Evolutionary conservation across 768 basidiomycete species (phyloP), one percentile per base, ranked within the genome.

Genomic region (Phaffia tasmanica): DNA sequence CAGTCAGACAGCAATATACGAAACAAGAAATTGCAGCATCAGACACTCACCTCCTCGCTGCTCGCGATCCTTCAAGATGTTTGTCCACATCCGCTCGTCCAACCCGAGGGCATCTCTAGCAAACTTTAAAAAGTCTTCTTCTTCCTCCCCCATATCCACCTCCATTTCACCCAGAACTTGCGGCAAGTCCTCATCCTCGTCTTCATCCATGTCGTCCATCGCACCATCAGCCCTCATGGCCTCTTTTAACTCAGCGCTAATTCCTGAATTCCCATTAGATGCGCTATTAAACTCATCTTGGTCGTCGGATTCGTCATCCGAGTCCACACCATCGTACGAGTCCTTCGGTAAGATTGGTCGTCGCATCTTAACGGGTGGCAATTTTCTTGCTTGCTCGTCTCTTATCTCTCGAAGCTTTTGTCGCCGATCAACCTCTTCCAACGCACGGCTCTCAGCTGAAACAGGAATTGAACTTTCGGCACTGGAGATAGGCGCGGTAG

Each of bases 61-160:
- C 73, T 82, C 80, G 35, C 95, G 81, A 69, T 93, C 89, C 64
- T 80, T 79, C 32, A 98, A 71, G 57, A 99, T 98, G n/a, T 84
- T 82, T 19, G 81, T 77, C 89, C 93, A 98, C 75, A 90, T 86
- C n/a, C 84, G 84, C 70, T 92, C 86, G 53, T 81, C 83, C 69
- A 99, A 87, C 0, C 95, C 95, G 47, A 98, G 78, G 5, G 88
- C 84, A 72, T 97, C 89, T 56, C 90, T 84, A 16, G 95, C 88
- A 76, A 99, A 99, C 77, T 90, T 87, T 35, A 99, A 77, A 71
- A 98, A 99, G 71, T 95, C 94, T 71, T 88, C 90, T 76, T 89
- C 83, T 76, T 99, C 95, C 71, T 89, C 86, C 0, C 80, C 83
- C 90, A 98, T 94, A 71, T 95, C 86, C 46, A 92, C 81, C 72